phyloP scores from a whole-genome alignment of 2,329 filamentous ascomycete species.

The Ceratocystis destructans region DNA sequence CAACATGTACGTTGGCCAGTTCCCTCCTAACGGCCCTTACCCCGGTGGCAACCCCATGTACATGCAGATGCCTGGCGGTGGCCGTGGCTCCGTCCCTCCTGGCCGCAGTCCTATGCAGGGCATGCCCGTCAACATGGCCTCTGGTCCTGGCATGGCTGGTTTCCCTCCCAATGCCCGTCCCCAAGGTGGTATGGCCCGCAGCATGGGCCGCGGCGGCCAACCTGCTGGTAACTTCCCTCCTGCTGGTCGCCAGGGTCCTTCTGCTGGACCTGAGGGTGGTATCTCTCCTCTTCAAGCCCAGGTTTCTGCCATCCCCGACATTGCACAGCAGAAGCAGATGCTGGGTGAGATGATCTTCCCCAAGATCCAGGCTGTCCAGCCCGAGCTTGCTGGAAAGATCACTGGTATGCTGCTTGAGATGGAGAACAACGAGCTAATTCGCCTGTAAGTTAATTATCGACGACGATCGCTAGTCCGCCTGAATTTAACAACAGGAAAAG shows the following conservation, averaged over 20 bases:
- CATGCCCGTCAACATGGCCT: slow-evolving; percentile 52
- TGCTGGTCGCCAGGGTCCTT: slow-evolving; percentile 31
- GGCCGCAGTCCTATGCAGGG: slow-evolving; percentile 61
- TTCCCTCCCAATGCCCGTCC: slow-evolving; percentile 44
- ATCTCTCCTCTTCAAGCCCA: slow-evolving; percentile 39
- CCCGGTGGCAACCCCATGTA: slow-evolving; percentile 67
- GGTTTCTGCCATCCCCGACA: slow-evolving; percentile 40
- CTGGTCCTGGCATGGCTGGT: slow-evolving; percentile 40
- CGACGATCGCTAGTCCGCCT: neutral
- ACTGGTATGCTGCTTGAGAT: slow-evolving; percentile 99
- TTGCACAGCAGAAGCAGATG: slow-evolving; percentile 92
- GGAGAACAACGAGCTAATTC: slow-evolving; percentile 89
- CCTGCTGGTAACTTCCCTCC: slow-evolving; percentile 32
- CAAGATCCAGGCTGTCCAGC: slow-evolving; percentile 91
- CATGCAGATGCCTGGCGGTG: slow-evolving; percentile 60
- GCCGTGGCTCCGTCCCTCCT: slow-evolving; percentile 49
- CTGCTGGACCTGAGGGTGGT: slow-evolving; percentile 9
- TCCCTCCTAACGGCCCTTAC: slow-evolving; percentile 62
- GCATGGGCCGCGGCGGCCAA: slow-evolving; percentile 31
- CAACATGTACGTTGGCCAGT: slow-evolving; percentile 71
- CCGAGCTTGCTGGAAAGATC: slow-evolving; percentile 95
- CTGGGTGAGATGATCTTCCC: slow-evolving; percentile 96
- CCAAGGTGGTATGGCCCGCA: slow-evolving; percentile 37
- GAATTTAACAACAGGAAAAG: slow-evolving; percentile 20
- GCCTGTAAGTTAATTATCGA: slow-evolving; percentile 59